These are phyloP conservation scores for Vigna reflexopilosa DNA, from an alignment of 306 rosid species.

Conservation along the genomic window DNA sequence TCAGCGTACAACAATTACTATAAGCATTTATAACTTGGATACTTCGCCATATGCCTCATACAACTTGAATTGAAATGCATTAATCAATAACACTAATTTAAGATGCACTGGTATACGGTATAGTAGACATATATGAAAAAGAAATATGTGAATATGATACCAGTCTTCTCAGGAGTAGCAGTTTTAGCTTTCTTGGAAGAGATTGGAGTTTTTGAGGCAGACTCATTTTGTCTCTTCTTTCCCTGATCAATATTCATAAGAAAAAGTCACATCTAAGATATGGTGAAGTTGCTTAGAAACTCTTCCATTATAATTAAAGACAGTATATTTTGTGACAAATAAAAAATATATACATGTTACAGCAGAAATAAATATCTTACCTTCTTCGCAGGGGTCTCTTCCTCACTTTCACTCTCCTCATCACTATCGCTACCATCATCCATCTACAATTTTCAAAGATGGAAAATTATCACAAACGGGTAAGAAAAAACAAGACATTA, in stretches of 20 bases:
- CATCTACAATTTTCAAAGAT: slow-evolving; percentile 44
- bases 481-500: not conserved
- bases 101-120: not conserved
- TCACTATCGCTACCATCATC: slow-evolving; percentile 48
- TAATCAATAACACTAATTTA: not conserved
- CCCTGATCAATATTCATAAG: slow-evolving; percentile 47
- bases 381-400: slow-evolving; percentile 65
- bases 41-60: not conserved
- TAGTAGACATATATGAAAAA: not conserved
- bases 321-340: not conserved
- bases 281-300: not conserved
- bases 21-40: not conserved
- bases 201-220: slow-evolving; percentile 65
- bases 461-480: not conserved
- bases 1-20: not conserved
- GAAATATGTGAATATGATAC: slow-evolving; percentile 27
- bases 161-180: slow-evolving; percentile 73
- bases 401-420: slow-evolving; percentile 52
- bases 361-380: slow-evolving; percentile 36
- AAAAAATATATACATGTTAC: not conserved
- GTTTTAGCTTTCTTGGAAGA: slow-evolving; percentile 69
- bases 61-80: not conserved
- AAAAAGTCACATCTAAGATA: not conserved
- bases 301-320: not conserved
- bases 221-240: slow-evolving; percentile 71